These are phyloP conservation scores for Camillea tinctor DNA, from an alignment of 2,329 filamentous ascomycete genomes.

Conservation along the genomic window DNA sequence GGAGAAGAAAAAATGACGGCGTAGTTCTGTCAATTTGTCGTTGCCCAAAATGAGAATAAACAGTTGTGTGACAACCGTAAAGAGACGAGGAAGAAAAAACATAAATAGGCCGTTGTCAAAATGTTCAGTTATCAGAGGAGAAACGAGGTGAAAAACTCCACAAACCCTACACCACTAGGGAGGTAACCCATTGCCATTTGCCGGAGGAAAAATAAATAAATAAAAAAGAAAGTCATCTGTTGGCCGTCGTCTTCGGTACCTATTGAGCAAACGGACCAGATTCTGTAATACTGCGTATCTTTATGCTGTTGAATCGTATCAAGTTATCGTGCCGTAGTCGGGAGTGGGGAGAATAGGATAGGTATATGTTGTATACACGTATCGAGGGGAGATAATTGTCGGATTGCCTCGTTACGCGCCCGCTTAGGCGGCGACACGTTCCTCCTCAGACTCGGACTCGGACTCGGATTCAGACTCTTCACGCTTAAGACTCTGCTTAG, in stretches of 20 bases:
- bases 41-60: not conserved
- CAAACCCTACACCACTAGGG: not conserved
- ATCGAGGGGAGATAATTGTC: conserved; percentile 15
- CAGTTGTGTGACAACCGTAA: not conserved
- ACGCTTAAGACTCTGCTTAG: conserved; percentile 33
- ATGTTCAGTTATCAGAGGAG: not conserved
- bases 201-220: conserved; percentile 12
- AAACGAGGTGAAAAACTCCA: not conserved
- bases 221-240: conserved; percentile 17
- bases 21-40: not conserved
- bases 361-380: conserved; percentile 10
- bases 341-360: conserved; percentile 8
- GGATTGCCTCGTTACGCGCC: conserved; percentile 4
- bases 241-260: conserved; percentile 8
- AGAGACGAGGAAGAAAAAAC: too few relatives aligned
- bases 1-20: too few relatives aligned
- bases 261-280: conserved; percentile 14
- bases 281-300: conserved; percentile 21
- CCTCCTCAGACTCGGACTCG: conserved; percentile 24
- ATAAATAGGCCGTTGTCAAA: not conserved
- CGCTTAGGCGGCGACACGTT: conserved; percentile 34
- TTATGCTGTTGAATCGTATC: conserved; percentile 26
- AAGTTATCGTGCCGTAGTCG: conserved; percentile 21
- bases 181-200: conserved; percentile 8
- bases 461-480: conserved; percentile 33